phyloP scores from a whole-genome alignment of 1,139 yeast genomes.

The Saccharomyces hybrid region DNA sequence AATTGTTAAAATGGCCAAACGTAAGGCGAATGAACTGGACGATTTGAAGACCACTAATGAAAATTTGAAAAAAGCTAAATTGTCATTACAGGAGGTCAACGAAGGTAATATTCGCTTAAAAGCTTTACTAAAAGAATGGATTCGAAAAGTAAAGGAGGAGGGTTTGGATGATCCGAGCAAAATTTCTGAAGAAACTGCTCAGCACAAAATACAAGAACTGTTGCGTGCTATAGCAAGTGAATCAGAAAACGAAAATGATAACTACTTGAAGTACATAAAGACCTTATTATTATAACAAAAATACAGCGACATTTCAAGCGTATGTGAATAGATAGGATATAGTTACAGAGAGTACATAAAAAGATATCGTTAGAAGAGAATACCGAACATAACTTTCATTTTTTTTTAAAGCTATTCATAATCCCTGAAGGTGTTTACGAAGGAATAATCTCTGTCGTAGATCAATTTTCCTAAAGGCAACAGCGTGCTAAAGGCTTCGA shows the following conservation, averaged over 20 bases:
- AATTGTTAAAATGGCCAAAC: constrained; percentile 87
- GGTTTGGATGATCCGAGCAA: constrained; percentile 16
- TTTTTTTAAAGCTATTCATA: not conserved
- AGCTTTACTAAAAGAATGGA: constrained; percentile 57
- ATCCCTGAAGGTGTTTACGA: constrained; percentile 8
- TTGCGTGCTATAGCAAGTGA: constrained; percentile 13
- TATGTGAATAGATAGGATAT: not conserved
- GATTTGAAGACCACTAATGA: constrained; percentile 45
- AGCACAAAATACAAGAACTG: constrained; percentile 20
- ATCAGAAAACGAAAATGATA: constrained; percentile 12
- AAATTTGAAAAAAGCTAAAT: constrained; percentile 42
- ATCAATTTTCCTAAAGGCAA: constrained; percentile 13
- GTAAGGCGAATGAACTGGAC: constrained; percentile 85
- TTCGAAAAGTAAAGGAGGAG: constrained; percentile 39
- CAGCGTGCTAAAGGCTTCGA: constrained; percentile 2
- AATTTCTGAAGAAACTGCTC: constrained; percentile 22
- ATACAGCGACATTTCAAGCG: not conserved
- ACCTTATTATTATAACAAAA: not conserved
- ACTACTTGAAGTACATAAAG: constrained; percentile 19
- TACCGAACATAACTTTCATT: too few relatives aligned
- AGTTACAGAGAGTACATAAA: not conserved
- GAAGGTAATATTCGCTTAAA: constrained; percentile 53
- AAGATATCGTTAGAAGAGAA: not conserved
- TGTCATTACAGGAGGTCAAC: constrained; percentile 47
- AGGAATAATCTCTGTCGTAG: constrained; percentile 17